phyloP scores from a whole-genome alignment of 2,329 filamentous ascomycete species.

The Scorias spongiosa region DNA sequence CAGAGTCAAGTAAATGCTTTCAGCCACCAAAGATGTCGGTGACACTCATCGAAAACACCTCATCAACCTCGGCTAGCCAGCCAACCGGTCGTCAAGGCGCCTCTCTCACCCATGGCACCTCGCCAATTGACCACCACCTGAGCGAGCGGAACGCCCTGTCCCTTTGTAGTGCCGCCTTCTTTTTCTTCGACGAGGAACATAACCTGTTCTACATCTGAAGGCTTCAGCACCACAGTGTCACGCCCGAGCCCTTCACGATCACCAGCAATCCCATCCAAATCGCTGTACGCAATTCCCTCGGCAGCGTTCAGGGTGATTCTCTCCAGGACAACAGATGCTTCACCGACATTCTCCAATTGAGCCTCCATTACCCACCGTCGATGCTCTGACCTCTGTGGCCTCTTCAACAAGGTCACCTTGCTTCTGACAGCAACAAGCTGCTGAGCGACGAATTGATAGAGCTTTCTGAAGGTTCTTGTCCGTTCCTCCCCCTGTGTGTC shows the following conservation, averaged over 20 bases:
- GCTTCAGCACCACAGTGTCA: conserved; percentile 35
- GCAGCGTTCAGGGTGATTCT: conserved; percentile 19
- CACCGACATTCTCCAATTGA: conserved; percentile 87
- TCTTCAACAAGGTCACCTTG: conserved; percentile 52
- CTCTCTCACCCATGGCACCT: conserved; percentile 75
- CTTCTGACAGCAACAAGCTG: conserved; percentile 79
- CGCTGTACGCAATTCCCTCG: conserved; percentile 13
- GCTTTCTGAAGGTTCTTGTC: conserved; percentile 75
- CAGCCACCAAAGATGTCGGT: no score
- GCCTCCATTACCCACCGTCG: conserved; percentile 67
- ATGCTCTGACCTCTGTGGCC: conserved; percentile 26
- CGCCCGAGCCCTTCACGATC: conserved; percentile 1
- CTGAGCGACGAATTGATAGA: conserved; percentile 95
- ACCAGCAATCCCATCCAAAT: conserved; percentile 16
- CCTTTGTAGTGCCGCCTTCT: conserved; percentile 27
- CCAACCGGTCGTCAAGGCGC: conserved; percentile 76
- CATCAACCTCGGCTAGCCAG: conserved; percentile 17
- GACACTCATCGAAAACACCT: background rate
- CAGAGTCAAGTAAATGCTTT: no score
- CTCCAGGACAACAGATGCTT: conserved; percentile 67
- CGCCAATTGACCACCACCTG: conserved; percentile 79
- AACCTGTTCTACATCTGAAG: conserved; percentile 50
- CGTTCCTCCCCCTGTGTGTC: conserved; percentile 32
- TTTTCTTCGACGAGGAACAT: conserved; percentile 47
- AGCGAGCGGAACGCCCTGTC: conserved; percentile 49